Evolutionary conservation across 345 rosid species (phyloP).

Genomic region (Ailanthus altissimus): DNA sequence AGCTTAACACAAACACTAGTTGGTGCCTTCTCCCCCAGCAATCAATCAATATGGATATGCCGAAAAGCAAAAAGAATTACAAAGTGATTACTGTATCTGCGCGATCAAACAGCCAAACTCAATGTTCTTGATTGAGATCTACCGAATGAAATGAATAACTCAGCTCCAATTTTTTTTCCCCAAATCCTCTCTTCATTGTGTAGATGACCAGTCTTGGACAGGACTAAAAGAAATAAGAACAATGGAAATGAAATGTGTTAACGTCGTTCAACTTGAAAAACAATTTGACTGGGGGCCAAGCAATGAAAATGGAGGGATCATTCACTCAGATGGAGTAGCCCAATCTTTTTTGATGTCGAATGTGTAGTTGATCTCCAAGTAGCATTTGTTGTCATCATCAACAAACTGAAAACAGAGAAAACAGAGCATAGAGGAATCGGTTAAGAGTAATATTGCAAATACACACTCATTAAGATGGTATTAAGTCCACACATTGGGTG

Average conservation of each 20-base stretch:
- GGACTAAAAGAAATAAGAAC: conserved; percentile 22
- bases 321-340: conserved; percentile 30
- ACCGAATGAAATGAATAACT: conserved; percentile 30
- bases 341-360: conserved; percentile 88
- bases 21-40: not conserved
- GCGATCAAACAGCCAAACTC: conserved; percentile 21
- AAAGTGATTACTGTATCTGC: conserved; percentile 5
- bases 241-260: conserved; percentile 23
- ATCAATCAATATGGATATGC: not conserved
- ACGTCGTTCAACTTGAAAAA: conserved; percentile 24
- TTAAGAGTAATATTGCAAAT: not conserved
- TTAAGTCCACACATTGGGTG: not conserved
- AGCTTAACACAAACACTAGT: conserved; percentile 14
- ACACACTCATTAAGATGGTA: not conserved
- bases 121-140: conserved; percentile 25
- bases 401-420: conserved; percentile 51
- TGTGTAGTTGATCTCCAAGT: conserved; percentile 86
- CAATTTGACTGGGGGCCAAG: conserved; percentile 2
- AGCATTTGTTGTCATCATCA: conserved; percentile 84
- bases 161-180: not conserved
- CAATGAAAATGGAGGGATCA: not conserved
- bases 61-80: conserved; percentile 1
- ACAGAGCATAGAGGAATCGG: conserved; percentile 1
- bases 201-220: conserved; percentile 19
- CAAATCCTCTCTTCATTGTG: conserved; percentile 19